Evolutionary conservation across 192 early-diverging fungal species (phyloP), one percentile per base, ranked within the genome.

Genomic region (Coemansia asiatica): DNA sequence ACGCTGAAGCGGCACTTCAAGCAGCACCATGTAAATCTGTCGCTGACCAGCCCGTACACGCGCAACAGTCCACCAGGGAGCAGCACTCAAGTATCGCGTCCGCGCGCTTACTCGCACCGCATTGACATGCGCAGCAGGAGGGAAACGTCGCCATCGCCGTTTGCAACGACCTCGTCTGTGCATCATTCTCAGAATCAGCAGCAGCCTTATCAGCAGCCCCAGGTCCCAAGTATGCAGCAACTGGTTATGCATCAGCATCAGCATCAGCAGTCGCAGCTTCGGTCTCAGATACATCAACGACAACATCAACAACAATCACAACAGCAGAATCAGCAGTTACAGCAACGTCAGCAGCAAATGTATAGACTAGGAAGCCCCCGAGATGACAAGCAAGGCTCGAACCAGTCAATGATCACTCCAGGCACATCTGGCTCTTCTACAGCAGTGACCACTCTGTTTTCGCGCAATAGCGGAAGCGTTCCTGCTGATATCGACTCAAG

Each of bases 1-100:
- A 82, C 80, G 23, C 75, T 82, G 55, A 82, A 82, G 66, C 75
- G 80, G 12, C 80, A 82, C 49, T 82, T 74, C 51, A 64, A 71
- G 12, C 74, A 76, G 75, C 80, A 82, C 46, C 80, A 82, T 64
- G 57, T 67, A 50, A 81, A 81, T 18, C 67, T 76, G 0, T 66
- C 69, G 44, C 21, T 67, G 10, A 40, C 53, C 21, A 29, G 21
- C 49, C 44, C 72, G 19, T 74, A 67, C 50, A 35, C 66, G 40
- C 68, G 71, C 19, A 50, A 61, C 26, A 72, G 76, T 51, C 63
- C 76, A 56, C 76, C 76, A 47, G 25, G 55, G 25, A n/a, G 18
- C 31, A 21, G 26, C n/a, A 60, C 56, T n/a, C 67, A 57, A 29
- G 64, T 21, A 22, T 28, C 72, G n/a, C 72, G 78, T 1, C 79